Conservation (phyloP, 1,284 basidiomycete genomes). For the Agaricales sp. region DNA sequence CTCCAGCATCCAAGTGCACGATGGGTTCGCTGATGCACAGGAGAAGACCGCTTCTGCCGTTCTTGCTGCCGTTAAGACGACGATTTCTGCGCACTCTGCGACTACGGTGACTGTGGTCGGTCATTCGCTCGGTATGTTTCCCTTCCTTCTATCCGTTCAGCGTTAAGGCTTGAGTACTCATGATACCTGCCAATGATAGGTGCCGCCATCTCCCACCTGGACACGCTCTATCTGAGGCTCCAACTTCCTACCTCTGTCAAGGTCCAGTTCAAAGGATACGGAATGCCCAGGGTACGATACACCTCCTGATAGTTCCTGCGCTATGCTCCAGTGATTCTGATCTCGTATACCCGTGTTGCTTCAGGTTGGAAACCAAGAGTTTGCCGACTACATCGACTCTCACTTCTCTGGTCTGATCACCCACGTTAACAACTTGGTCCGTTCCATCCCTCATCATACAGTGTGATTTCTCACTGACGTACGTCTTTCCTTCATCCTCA, state of each 20-base stretch:
- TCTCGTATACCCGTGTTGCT: not conserved
- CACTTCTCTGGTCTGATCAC: slow-evolving; percentile 2
- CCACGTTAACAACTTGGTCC: not conserved
- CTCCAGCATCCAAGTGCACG: slow-evolving; percentile 38
- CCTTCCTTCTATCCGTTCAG: slow-evolving; percentile 7
- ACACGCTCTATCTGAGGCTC: slow-evolving; percentile 23
- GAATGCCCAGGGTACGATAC: slow-evolving; percentile 43
- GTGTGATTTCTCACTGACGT: slow-evolving; percentile 29
- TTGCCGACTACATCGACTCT: slow-evolving; percentile 47
- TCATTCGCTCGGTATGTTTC: slow-evolving; percentile 38
- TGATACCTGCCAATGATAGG: not conserved
- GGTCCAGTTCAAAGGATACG: slow-evolving; percentile 32
- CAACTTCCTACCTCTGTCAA: slow-evolving; percentile 21
- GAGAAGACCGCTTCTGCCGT: slow-evolving; percentile 24
- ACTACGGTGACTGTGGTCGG: slow-evolving; percentile 39
- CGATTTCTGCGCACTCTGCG: slow-evolving; percentile 27
- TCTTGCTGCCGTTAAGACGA: slow-evolving; percentile 33
- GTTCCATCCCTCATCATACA: not conserved
- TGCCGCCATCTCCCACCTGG: slow-evolving; percentile 5
- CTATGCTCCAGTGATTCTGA: not conserved
- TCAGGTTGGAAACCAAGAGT: slow-evolving; percentile 51
- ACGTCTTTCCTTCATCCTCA: no score
- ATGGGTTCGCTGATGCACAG: slow-evolving; percentile 45
- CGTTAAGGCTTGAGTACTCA: not conserved
- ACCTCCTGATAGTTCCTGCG: slow-evolving; percentile 2